Base-by-base conservation (phyloP, 768 basidiomycete species). In the Dioszegia hungarica region DNA sequence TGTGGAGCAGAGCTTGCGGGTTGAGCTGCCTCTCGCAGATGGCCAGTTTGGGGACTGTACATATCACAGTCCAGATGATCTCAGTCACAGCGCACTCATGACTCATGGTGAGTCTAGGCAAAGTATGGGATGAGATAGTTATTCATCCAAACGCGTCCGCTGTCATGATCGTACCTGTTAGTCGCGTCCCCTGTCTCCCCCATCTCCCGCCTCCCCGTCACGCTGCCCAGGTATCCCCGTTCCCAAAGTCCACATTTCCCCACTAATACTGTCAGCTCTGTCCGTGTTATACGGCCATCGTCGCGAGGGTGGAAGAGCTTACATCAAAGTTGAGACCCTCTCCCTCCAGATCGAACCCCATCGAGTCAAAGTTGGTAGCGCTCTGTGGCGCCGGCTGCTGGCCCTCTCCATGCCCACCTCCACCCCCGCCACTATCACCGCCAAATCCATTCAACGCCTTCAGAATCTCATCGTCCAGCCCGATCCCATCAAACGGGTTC, bases 301-400 rank as follows among this genome's bases (percentile, higher is more conserved):
- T 20, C 48, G 20, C 2, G 24, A 15, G 11, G 31, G 11, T 22
- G 24, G 20, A 5, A 53, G 10, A 28, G 24, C 52, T 54, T 40
- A 54, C 52, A 44, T 54, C 52, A 34, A 54, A 54, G n/a, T 54
- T 33, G n/a, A 54, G 22, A 14, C 17, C 31, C 19, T 29, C 24
- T 14, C 27, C 25, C 20, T 43, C 39, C 40, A 54, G 22, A 31
- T 54, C 41, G 29, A 54, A 44, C 3, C 31, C 40, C 52, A 54
- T 54, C 25, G 6, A 10, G 25, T 41, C 52, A 17, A 44, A 43
- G 6, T 43, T 43, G 28, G 52, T 31, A 4, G 27, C 52, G 20
- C 25, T 20, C 14, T n/a, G 52, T 3, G 27, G 39, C 11, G 46
- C 46, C 25, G 17, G 24, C 28, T 29, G 31, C 27, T 3, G 2